These are phyloP conservation scores for Scenedesmus sp. DNA, from an alignment of 163 green algal species.

Conservation along the genomic window DNA sequence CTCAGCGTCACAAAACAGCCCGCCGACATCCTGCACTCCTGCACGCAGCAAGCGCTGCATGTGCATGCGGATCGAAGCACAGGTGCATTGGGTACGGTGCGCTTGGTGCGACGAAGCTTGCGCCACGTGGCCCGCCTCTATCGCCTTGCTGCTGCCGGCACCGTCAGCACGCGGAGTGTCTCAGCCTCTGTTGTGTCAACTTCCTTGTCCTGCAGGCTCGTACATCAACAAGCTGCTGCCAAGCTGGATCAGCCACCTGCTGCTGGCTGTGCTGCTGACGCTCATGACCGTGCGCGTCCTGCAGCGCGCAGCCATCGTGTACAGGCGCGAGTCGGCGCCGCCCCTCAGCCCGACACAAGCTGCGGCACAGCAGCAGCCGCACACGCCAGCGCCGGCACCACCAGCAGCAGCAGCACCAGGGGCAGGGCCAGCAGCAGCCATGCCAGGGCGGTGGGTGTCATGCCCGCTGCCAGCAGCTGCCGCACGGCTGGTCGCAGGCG, in stretches of 20 bases:
- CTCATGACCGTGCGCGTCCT: slow-evolving; percentile 70
- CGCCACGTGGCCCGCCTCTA: neutral
- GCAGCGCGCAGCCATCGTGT: slow-evolving; percentile 56
- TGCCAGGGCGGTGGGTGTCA: neutral
- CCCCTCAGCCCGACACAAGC: neutral
- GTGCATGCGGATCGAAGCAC: neutral
- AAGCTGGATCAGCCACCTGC: slow-evolving; percentile 69
- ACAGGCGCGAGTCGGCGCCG: slow-evolving; percentile 14
- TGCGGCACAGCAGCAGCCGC: neutral
- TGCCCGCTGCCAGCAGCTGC: neutral
- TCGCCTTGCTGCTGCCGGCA: neutral
- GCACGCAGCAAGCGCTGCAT: neutral
- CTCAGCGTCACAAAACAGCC: no score
- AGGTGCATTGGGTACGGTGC: neutral
- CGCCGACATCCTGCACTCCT: neutral
- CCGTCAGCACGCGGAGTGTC: neutral
- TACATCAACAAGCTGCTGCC: slow-evolving; percentile 81
- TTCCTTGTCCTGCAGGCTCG: slow-evolving; percentile 3
- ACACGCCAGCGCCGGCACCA: neutral
- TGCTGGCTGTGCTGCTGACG: slow-evolving; percentile 71
- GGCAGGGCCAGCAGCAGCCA: slow-evolving; percentile 13
- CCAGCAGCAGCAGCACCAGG: neutral
- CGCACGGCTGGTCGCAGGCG: neutral
- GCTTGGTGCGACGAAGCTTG: neutral
- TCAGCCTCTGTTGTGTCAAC: neutral